Base-by-base conservation (phyloP, 768 basidiomycete species). In the Calocybe cyanea region DNA sequence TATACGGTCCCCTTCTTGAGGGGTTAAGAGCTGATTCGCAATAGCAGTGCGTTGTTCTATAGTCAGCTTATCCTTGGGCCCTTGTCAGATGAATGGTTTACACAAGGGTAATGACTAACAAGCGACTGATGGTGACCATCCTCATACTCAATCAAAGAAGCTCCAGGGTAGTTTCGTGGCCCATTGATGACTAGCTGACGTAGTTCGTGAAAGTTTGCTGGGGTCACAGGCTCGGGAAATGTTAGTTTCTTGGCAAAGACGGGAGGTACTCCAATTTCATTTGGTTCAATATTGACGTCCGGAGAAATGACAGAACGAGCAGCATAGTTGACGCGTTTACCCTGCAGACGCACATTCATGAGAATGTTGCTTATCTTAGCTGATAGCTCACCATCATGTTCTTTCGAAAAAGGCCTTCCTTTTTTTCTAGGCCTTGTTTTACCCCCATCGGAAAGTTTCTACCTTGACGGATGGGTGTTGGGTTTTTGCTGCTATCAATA, bases 291-390 rank as follows among this genome's bases (percentile, higher is more conserved):
- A 66, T 98, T 98, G 57, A 97, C 89, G 61, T 99, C 96, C 9
- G 96, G 96, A 14, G 96, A 99, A 54, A 99, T 99, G 60, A 99
- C 96, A n/a, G 96, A 99, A 52, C 96, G 93, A 17, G 96, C 96
- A 33, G 96, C 94, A 63, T 95, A 96, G 65, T 99, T 98, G 50
- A 99, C 96, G 59, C 96, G 93, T 73, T 99, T 99, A 8, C 96
- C 96, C 94, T 97, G 41, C 30, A 33, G 28, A 19, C 15, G 6
- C 43, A 15, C 4, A 35, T 9, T 34, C 36, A 47, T 35, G 23
- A 46, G 37, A 18, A 30, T 38, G 24, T 24, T 25, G 8, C 10
- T 38, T 25, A 28, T 28, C 11, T 28, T 11, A 32, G 38, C 21
- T 45, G 43, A 40, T 19, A 28, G 64, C 77, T 46, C 47, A 92